Evolutionary conservation across 176 grass and related monocot genomes (phyloP).

Genomic region (Echinochloa phyllopogon): DNA sequence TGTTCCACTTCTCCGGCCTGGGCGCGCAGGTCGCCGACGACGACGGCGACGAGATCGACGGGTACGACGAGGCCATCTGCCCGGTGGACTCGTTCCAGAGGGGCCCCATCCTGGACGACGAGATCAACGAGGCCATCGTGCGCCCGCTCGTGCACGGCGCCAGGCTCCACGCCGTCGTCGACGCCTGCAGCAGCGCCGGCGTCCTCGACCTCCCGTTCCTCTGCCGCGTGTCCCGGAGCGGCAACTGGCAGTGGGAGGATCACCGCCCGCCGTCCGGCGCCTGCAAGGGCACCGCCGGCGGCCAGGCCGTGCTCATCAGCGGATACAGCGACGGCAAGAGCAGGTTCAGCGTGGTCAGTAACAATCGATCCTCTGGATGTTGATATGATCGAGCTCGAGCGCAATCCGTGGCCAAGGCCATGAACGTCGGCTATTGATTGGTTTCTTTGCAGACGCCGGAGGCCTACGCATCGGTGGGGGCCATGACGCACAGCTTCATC

Average conservation of each 20-base stretch:
- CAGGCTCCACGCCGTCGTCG: slow-evolving; percentile 85
- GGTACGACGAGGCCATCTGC: slow-evolving; percentile 84
- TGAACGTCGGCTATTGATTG: no score
- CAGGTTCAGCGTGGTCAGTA: slow-evolving; percentile 26
- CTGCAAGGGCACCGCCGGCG: slow-evolving; percentile 49
- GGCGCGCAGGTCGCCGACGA: slow-evolving; percentile 70
- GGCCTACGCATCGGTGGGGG: slow-evolving; percentile 53
- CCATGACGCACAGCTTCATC: slow-evolving; percentile 95
- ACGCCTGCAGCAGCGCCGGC: slow-evolving; percentile 81
- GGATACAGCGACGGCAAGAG: slow-evolving; percentile 54
- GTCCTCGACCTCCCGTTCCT: slow-evolving; percentile 84
- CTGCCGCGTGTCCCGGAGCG: slow-evolving; percentile 54
- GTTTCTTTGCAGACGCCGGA: slow-evolving; percentile 22
- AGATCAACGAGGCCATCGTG: slow-evolving; percentile 79
- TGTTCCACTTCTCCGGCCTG: slow-evolving; percentile 91
- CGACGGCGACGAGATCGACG: slow-evolving; percentile 71
- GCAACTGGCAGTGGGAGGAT: slow-evolving; percentile 45
- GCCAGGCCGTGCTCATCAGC: slow-evolving; percentile 46
- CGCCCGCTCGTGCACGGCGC: slow-evolving; percentile 62
- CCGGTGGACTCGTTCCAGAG: slow-evolving; percentile 72
- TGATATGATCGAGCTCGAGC: no score
- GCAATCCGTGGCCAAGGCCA: no score
- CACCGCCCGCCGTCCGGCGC: slow-evolving; percentile 37
- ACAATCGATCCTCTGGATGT: not conserved
- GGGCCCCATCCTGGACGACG: slow-evolving; percentile 78